Evolutionary conservation across 1,284 basidiomycete genomes (phyloP), one percentile per base, ranked within the genome.

Genomic region (Leccinum holopus): DNA sequence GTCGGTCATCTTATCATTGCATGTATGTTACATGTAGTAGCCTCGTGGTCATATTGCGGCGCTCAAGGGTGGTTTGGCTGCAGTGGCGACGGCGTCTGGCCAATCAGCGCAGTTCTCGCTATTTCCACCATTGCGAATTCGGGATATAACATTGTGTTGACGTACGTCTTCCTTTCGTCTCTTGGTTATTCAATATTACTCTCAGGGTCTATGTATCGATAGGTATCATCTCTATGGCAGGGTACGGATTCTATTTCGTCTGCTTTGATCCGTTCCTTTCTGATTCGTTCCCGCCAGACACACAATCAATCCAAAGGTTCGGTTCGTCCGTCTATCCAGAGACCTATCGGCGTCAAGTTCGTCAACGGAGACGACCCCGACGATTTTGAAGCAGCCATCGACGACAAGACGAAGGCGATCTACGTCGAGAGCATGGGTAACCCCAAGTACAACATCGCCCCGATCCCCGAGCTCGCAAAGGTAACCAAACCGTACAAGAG

Each of bases 221-320:
- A 58, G 61, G 32, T 83, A 85, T 3, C 84, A 80, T 69, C 75
- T 91, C 5, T 91, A 90, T 64, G 88, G 87, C 49, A 87, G 87
- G 28, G 86, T 87, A 65, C 71, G 83, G 85, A 3, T 84, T 16
- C 33, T 28, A 30, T 30, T 33, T 32, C 49, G 1, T 51, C 10
- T 58, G 5, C 33, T 49, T 58, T 30, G 8, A 28, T 28, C 1
- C 56, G n/a, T 53, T 6, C 53, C 12, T 1, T 49, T 32, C 32
- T 21, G 5, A 33, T 47, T 32, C 6, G 16, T 21, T 44, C 28
- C 16, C 18, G 39, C 51, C 58, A 84, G 84, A 93, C 91, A 10
- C 94, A 90, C 80, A 95, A 95, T 71, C 93, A 94, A 72, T 88
- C 95, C 80, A 94, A 94, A 81, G 87, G 87, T 84, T 9, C 10